Percentiles rank a stretch among this genome's conserved stretches.
These are phyloP conservation scores for Fulvia fulva DNA, from an alignment of 2,329 filamentous ascomycete species.

Conservation along the genomic window DNA sequence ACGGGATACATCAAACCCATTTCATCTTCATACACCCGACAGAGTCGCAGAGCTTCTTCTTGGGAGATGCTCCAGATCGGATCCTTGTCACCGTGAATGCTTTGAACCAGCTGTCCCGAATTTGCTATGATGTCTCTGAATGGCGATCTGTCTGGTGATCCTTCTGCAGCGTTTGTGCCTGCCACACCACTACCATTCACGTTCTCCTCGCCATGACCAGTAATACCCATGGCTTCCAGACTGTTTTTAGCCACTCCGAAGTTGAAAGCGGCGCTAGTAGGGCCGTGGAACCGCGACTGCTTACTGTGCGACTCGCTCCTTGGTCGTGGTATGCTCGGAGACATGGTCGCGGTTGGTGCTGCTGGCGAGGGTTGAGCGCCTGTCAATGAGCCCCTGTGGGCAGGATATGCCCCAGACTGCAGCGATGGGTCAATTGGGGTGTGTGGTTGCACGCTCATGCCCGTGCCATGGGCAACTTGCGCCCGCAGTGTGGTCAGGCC, in stretches of 20 bases:
- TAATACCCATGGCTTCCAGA: constrained; percentile 84
- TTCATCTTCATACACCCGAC: constrained; percentile 80
- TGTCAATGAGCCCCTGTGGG: constrained; percentile 16
- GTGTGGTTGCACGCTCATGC: constrained; percentile 14
- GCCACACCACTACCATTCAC: constrained; percentile 39
- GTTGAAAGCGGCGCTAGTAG: constrained; percentile 80
- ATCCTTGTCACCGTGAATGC: constrained; percentile 56
- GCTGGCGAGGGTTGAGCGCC: constrained; percentile 21
- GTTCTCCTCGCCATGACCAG: constrained; percentile 62
- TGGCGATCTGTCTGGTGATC: constrained; percentile 14
- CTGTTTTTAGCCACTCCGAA: constrained; percentile 84
- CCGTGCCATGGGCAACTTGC: constrained; percentile 32
- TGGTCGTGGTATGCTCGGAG: constrained; percentile 31
- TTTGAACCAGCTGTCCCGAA: constrained; percentile 21
- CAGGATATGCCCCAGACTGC: constrained; percentile 23
- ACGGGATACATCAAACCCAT: constrained; percentile 91
- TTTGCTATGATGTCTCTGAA: background rate
- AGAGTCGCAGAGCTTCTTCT: constrained; percentile 75
- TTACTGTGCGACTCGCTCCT: constrained; percentile 36
- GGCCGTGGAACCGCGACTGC: constrained; percentile 70
- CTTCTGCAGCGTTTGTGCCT: constrained; percentile 19
- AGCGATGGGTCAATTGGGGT: constrained; percentile 36
- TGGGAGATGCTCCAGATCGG: constrained; percentile 75
- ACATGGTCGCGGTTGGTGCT: constrained; percentile 22
- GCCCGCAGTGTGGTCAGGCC: constrained; percentile 65